Conservation (phyloP, 2,329 filamentous ascomycete genomes). For the Colletotrichum destructivum region DNA sequence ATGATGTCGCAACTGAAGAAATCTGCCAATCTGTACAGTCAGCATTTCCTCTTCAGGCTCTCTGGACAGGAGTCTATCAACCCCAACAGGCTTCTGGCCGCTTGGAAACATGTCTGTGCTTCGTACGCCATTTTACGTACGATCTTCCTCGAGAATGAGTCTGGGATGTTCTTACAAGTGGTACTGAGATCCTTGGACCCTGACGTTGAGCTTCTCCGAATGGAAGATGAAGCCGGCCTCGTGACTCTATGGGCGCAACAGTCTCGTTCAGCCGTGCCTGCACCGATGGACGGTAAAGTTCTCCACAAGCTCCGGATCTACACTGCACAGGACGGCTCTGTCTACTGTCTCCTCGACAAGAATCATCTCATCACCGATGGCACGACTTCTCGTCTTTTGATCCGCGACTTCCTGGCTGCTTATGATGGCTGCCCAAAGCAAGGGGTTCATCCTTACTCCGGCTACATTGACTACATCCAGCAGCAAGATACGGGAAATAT, state of each 20-base stretch:
- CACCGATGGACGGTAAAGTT: not conserved
- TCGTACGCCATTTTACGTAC: slow-evolving; percentile 14
- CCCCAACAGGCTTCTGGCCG: not conserved
- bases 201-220: not conserved
- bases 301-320: slow-evolving; percentile 14
- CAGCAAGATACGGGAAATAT: slow-evolving; percentile 10
- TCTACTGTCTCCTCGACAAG: slow-evolving; percentile 27
- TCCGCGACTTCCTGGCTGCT: slow-evolving; percentile 10
- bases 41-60: slow-evolving; percentile 29
- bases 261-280: not conserved
- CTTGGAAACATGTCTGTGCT: slow-evolving; percentile 18
- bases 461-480: slow-evolving; percentile 17
- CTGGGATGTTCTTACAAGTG: slow-evolving; percentile 1
- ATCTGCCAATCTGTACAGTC: not conserved
- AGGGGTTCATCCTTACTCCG: slow-evolving; percentile 2
- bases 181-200: not conserved
- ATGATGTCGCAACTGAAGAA: slow-evolving; percentile 34
- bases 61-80: not conserved
- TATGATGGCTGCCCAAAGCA: not conserved
- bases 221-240: not conserved
- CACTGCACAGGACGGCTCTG: not conserved
- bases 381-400: slow-evolving; percentile 22
- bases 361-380: slow-evolving; percentile 36
- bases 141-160: slow-evolving; percentile 10
- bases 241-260: not conserved